Percentiles rank a stretch among this genome's conserved stretches.
phyloP scores from a whole-genome alignment of 495 filamentous ascomycete genomes.

The Physcia stellaris region DNA sequence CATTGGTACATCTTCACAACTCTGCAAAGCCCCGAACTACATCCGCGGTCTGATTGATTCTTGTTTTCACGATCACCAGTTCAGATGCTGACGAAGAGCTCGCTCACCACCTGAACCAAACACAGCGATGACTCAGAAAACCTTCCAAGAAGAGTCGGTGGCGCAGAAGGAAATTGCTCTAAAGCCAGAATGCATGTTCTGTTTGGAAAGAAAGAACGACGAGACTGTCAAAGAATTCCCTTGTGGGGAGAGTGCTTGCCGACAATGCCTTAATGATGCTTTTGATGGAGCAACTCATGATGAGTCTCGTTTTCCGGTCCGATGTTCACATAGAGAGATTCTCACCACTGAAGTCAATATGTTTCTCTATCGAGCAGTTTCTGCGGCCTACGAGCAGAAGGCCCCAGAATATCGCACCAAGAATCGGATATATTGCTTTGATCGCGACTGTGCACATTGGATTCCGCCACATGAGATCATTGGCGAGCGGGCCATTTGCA shows the following conservation, averaged over 20 bases:
- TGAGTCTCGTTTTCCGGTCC: slow-evolving; percentile 37
- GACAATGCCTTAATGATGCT: slow-evolving; percentile 25
- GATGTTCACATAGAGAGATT: slow-evolving; percentile 33
- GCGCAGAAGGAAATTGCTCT: too few relatives aligned
- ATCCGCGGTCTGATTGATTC: too few relatives aligned
- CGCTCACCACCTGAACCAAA: too few relatives aligned
- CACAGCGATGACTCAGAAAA: too few relatives aligned
- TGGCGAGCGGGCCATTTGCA: slow-evolving; percentile 26
- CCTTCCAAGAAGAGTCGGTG: too few relatives aligned
- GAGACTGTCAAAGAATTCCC: too few relatives aligned
- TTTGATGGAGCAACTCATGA: slow-evolving; percentile 29
- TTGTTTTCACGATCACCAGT: too few relatives aligned
- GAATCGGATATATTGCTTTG: slow-evolving; percentile 35
- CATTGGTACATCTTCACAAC: too few relatives aligned
- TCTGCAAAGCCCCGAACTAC: too few relatives aligned
- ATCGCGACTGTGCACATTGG: slow-evolving; percentile 28
- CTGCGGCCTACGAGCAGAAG: slow-evolving; percentile 24
- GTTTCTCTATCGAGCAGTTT: slow-evolving; percentile 19
- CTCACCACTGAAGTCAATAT: slow-evolving; percentile 17
- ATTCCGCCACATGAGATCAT: slow-evolving; percentile 22
- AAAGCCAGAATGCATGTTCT: too few relatives aligned
- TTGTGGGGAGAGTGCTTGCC: slow-evolving; percentile 34
- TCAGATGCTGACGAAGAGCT: too few relatives aligned
- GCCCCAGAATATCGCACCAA: slow-evolving; percentile 29
- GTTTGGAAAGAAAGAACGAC: too few relatives aligned